These are phyloP conservation scores for Cyamopsis tetragonoloba DNA, from an alignment of 306 rosid genomes.

Conservation along the genomic window DNA sequence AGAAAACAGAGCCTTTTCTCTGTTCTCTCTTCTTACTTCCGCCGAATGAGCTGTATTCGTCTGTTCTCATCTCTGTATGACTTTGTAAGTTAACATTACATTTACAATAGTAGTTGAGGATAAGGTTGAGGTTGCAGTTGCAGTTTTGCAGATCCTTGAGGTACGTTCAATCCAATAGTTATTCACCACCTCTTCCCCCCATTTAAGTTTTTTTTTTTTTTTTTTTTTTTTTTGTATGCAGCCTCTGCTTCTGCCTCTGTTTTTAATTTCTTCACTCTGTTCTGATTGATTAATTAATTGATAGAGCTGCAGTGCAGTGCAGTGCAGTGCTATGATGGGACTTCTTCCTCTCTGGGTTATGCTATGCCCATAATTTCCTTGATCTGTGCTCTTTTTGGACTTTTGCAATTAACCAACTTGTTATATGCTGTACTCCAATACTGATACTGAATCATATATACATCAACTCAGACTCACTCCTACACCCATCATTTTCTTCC, in stretches of 20 bases:
- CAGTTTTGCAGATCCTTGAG: constrained; percentile 41
- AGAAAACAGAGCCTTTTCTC: neutral
- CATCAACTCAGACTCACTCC: constrained; percentile 42
- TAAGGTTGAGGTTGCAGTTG: constrained; percentile 55
- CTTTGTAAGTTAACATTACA: neutral
- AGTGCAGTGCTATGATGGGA: constrained; percentile 42
- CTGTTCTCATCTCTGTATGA: too few relatives aligned
- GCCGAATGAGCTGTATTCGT: constrained; percentile 33
- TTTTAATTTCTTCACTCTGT: neutral
- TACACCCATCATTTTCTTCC: constrained; percentile 44
- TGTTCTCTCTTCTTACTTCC: constrained; percentile 6
- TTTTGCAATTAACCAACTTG: constrained; percentile 21
- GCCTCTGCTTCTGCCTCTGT: constrained; percentile 27
- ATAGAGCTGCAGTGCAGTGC: constrained; percentile 19
- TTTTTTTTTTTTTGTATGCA: too few relatives aligned
- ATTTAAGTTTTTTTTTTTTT: too few relatives aligned
- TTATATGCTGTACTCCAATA: too few relatives aligned
- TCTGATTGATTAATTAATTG: too few relatives aligned
- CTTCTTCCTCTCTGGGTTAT: constrained; percentile 32
- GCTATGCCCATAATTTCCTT: constrained; percentile 19
- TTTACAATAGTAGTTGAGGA: neutral
- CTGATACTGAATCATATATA: too few relatives aligned
- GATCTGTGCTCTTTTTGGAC: constrained; percentile 31
- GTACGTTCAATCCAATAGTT: constrained; percentile 41
- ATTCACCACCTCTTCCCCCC: constrained; percentile 52